Evolutionary conservation across 1,139 yeast genomes (phyloP), one percentile per base, ranked within the genome.

Genomic region (Zhuliangozyma blackwelliae): DNA sequence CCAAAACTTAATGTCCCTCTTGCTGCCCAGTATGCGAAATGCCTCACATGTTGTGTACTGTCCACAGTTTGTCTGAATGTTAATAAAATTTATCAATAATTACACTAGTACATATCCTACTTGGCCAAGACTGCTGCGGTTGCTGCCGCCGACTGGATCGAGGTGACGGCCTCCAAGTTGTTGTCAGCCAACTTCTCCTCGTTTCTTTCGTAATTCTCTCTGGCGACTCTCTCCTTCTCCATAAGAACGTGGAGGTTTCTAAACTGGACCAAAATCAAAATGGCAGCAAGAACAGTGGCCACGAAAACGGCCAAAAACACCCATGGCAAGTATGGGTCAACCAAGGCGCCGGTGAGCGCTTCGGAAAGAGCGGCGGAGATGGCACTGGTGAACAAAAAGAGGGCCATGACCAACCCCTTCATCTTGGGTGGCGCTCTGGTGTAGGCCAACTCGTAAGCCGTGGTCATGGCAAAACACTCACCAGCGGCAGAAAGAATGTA

Each of bases 381-480:
- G 8, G 88, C 84, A 38, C 72, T 70, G 36, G 75, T 77, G 48
- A 79, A 68, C 45, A 82, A 65, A 65, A 79, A 79, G 40, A 82
- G 56, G 6, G 89, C 79, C 77, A 79, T 73, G 35, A 81, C 83
- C 45, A 82, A 68, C 36, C 85, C 79, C 55, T 79, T 79, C 83
- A 81, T 77, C 33, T 71, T 65, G 10, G 72, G 77, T 34, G 89
- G 87, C 25, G 88, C 74, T 55, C 82, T 71, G 2, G 85, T 72
- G 56, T 80, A 82, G 8, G 89, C 88, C 49, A 80, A 67, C 57
- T 81, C 88, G 50, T 80, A 79, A 39, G 79, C 84, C 12, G 88
- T 79, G 36, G 79, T 75, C 43, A 65, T 77, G 27, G 85, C 82
- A 50, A 81, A 80, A 63, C 85, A 79, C 59, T 82, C 89, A 41